These are phyloP conservation scores for Guadua angustifolia DNA, from an alignment of 176 grass and related monocot genomes.

Conservation along the genomic window DNA sequence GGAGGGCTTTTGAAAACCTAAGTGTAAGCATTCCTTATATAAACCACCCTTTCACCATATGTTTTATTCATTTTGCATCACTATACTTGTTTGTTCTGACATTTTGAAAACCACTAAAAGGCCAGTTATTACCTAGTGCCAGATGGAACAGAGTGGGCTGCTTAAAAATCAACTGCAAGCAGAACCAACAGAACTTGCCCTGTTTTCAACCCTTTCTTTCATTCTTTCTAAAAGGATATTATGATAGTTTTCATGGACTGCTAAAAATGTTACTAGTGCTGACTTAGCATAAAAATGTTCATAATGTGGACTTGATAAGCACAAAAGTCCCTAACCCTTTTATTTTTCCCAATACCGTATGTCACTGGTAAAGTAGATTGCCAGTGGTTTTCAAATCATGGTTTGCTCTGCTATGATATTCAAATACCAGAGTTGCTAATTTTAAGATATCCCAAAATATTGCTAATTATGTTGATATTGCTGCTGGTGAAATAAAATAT, in stretches of 20 bases:
- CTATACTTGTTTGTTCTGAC: constrained; percentile 3
- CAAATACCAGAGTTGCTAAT: neutral
- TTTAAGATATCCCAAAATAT: neutral
- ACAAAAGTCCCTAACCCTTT: neutral
- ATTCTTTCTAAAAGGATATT: neutral
- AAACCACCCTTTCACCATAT: constrained; percentile 12
- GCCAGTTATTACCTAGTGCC: constrained; percentile 6
- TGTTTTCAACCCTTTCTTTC: neutral
- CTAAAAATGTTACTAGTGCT: neutral
- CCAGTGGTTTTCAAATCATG: constrained; percentile 9
- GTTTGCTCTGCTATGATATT: constrained; percentile 14
- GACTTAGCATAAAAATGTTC: neutral
- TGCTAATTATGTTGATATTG: neutral
- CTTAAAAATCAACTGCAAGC: constrained; percentile 12
- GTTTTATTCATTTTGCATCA: constrained; percentile 21
- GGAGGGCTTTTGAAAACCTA: constrained; percentile 88
- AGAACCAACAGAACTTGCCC: neutral
- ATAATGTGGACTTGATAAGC: neutral
- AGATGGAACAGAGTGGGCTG: neutral
- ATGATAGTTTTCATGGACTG: neutral
- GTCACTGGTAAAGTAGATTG: neutral
- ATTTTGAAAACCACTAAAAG: neutral
- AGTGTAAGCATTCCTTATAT: constrained; percentile 60
- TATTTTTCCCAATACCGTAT: neutral
- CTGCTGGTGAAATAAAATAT: constrained; percentile 15